Base-by-base conservation (phyloP, 177 flowering plant genomes). In the Vitis hybrid region DNA sequence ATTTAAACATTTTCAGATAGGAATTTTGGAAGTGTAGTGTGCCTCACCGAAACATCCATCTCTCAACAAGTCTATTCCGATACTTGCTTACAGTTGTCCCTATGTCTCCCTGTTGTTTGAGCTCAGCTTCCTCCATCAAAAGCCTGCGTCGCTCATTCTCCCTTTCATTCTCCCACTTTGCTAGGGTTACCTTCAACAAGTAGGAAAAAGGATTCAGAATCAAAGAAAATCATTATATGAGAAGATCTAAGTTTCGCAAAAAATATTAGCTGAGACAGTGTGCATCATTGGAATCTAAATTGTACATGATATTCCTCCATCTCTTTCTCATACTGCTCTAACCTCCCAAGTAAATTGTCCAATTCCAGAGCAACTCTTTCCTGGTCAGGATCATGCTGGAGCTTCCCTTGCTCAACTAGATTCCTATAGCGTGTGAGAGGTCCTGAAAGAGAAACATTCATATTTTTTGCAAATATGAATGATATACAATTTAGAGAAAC, bases 261-360 rank as follows among this genome's bases (percentile, higher is more conserved):
- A 3, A 27, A 27, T 3, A 27, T 27, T 27, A 27, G 30, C 30
- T 0, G 30, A 27, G 30, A 27, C 5, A 27, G 30, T 27, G 30
- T 62, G 49, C 49, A 46, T 32, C 46, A 46, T 2, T 27, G 52
- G 67, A 57, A 32, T 59, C 35, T 63, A 66, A 62, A 57, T 9
- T 75, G n/a, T 78, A 94, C 98, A 82, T 90, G 94, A 77, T 90
- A 94, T 56, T 85, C 90, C 74, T 89, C 85, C 99, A 94, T 94
- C 52, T 92, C 93, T 70, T 81, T 85, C 79, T 93, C 95, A 79
- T 92, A 94, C 46, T 88, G 84, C 69, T 90, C 83, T 83, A 94
- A 82, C 71, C 94, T 90, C 75, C 85, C 86, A 17, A 89, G 83
- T 61, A 94, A 74, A 67, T 82, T 86, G 55, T 90, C 87, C 71